Evolutionary conservation across 495 filamentous ascomycete species (phyloP).

Genomic region (Aspergillus sclerotiicarbonarius): DNA sequence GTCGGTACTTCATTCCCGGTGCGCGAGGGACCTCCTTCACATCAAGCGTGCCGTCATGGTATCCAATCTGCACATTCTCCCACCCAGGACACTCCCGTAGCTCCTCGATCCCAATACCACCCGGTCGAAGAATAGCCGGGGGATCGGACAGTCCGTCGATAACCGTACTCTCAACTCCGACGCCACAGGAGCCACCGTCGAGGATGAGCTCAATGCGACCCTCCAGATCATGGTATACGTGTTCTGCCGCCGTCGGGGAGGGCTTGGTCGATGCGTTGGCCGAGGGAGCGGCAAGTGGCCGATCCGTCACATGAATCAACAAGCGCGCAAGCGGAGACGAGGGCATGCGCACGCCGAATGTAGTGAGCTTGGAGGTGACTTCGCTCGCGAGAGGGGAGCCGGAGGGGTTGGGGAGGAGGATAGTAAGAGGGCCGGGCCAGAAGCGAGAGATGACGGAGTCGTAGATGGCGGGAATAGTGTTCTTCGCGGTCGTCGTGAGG

Average conservation of each 20-base stretch:
- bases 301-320: constrained; percentile 71
- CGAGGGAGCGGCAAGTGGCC: constrained; percentile 88
- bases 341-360: constrained; percentile 91
- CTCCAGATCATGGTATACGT: constrained; percentile 81
- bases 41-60: constrained; percentile 58
- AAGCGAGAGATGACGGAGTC: constrained; percentile 73
- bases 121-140: constrained; percentile 80
- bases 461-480: constrained; percentile 77
- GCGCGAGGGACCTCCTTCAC: constrained; percentile 64
- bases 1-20: constrained; percentile 98
- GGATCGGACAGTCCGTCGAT: constrained; percentile 83
- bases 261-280: constrained; percentile 93
- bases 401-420: constrained; percentile 76
- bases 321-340: constrained; percentile 77
- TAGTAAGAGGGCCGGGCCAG: constrained; percentile 94
- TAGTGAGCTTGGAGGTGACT: constrained; percentile 77
- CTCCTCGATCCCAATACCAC: constrained; percentile 86
- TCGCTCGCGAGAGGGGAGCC: constrained; percentile 73
- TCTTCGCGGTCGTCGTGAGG: constrained; percentile 26
- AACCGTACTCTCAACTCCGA: constrained; percentile 96
- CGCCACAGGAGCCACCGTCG: constrained; percentile 79
- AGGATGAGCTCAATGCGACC: constrained; percentile 86
- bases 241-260: constrained; percentile 81
- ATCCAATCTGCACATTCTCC: constrained; percentile 71
- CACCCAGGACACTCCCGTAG: constrained; percentile 73